phyloP scores from a whole-genome alignment of 106 monocot genomes.

The Hemerocallis citrina region DNA sequence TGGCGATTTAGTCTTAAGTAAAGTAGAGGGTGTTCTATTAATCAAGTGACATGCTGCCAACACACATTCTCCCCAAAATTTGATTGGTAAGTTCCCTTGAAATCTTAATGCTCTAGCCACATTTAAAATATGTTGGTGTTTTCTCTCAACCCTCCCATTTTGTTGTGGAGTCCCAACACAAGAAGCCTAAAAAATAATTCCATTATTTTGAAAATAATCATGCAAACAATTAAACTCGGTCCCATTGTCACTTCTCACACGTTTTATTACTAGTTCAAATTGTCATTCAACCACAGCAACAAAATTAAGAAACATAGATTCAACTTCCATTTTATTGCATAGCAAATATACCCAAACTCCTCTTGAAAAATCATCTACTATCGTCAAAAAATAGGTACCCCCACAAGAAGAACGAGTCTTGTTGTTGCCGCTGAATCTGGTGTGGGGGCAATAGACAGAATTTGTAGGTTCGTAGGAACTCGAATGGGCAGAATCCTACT shows the following conservation, averaged over 20 bases:
- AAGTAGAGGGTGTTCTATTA: not conserved
- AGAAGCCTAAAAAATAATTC: not conserved
- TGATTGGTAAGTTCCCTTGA: not conserved
- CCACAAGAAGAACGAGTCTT: not conserved
- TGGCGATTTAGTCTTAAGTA: no score
- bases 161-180: not conserved
- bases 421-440: no score
- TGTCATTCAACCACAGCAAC: not conserved
- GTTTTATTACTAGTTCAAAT: not conserved
- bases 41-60: not conserved
- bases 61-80: not conserved
- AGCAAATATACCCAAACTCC: slow-evolving; percentile 1
- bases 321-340: not conserved
- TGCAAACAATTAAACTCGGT: not conserved
- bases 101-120: not conserved
- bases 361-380: slow-evolving; percentile 3
- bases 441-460: no score
- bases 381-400: not conserved
- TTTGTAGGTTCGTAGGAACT: no score
- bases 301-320: not conserved
- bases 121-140: not conserved
- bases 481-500: no score
- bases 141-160: not conserved
- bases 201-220: not conserved
- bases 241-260: not conserved